Percentiles rank a stretch among this genome's conserved stretches.
These are phyloP conservation scores for Erythrophleum ivorense DNA, from an alignment of 331 rosid species.

Conservation along the genomic window DNA sequence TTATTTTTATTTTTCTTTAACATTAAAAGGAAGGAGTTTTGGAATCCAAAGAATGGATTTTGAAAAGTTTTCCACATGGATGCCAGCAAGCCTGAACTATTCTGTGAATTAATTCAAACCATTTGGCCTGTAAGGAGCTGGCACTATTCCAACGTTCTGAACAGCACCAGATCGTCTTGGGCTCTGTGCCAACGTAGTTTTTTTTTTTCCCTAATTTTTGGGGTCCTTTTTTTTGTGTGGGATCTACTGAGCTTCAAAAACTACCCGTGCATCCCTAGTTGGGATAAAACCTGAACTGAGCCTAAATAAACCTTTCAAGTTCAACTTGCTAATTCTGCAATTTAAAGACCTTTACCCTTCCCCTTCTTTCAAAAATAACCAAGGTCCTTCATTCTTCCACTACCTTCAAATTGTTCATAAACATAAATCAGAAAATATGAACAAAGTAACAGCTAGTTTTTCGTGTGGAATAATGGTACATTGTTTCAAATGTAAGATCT, in stretches of 20 bases:
- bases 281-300: neutral
- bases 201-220: too few species aligned
- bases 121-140: neutral
- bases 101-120: neutral
- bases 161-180: too few species aligned
- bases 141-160: too few species aligned
- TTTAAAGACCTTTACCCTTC: neutral
- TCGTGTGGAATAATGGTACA: neutral
- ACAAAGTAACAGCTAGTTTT: neutral
- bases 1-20: too few species aligned
- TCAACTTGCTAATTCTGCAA: neutral
- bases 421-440: neutral
- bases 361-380: neutral
- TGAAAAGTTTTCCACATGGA: too few species aligned
- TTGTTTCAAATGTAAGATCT: neutral
- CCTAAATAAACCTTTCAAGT: neutral
- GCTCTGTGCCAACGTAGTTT: too few species aligned
- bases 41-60: neutral
- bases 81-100: neutral
- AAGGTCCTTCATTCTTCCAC: neutral
- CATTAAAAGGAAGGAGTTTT: too few species aligned
- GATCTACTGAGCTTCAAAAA: too few species aligned
- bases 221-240: too few species aligned
- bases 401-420: neutral
- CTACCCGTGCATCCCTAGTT: too few species aligned